Conservation (phyloP, 164 flowering plant genomes). For the Stephania yunnanensis region DNA sequence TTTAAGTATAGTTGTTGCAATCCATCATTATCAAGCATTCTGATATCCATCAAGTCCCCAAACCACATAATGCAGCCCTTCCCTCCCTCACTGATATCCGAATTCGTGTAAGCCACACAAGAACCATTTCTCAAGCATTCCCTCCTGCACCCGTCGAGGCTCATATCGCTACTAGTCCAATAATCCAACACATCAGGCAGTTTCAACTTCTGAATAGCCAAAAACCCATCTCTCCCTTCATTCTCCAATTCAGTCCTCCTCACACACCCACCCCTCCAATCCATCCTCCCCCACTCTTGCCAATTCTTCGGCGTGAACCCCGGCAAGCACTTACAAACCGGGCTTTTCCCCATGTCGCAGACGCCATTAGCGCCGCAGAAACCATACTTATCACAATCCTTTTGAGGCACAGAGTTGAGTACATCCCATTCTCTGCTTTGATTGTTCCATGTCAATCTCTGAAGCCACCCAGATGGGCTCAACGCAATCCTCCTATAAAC, state of each 20-base stretch:
- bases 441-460: conserved; percentile 21
- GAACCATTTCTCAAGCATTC: conserved; percentile 16
- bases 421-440: conserved; percentile 7
- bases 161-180: not conserved
- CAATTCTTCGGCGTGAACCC: conserved; percentile 28
- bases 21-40: not conserved
- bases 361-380: conserved; percentile 30
- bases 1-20: conserved; percentile 10
- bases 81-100: not conserved
- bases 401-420: conserved; percentile 1
- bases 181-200: conserved; percentile 20
- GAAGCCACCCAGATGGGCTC: conserved; percentile 20
- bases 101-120: conserved; percentile 19
- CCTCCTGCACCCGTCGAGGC: conserved; percentile 4
- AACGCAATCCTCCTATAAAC: conserved; percentile 18
- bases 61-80: conserved; percentile 23
- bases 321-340: conserved; percentile 31
- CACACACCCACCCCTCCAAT: conserved; percentile 27
- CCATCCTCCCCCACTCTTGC: conserved; percentile 22
- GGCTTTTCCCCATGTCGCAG: conserved; percentile 13
- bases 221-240: conserved; percentile 29
- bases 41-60: conserved; percentile 15
- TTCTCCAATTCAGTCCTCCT: conserved; percentile 16
- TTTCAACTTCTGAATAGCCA: conserved; percentile 20
- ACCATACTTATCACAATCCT: conserved; percentile 27